Percentiles rank a stretch among this genome's conserved stretches.
phyloP scores from a whole-genome alignment of 495 filamentous ascomycete genomes.

The Pseudevernia furfuracea region DNA sequence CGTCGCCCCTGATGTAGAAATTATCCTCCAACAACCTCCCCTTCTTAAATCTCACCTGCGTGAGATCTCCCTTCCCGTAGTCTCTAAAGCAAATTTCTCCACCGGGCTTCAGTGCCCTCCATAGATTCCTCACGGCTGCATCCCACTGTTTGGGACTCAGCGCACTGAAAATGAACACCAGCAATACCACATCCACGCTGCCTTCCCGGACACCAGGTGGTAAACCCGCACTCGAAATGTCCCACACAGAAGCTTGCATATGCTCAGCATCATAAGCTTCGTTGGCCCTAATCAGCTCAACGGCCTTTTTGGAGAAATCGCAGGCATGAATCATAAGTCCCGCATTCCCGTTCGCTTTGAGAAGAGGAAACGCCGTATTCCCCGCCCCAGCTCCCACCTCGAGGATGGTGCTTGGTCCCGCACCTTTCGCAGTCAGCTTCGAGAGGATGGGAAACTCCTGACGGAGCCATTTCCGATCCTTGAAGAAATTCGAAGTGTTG shows the following conservation, averaged over 20 bases:
- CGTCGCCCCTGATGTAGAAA: conserved; percentile 92
- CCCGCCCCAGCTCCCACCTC: conserved; percentile 94
- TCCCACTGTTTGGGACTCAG: conserved; percentile 78
- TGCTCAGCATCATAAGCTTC: conserved; percentile 53
- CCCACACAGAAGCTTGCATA: conserved; percentile 88
- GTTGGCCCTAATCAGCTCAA: conserved; percentile 75
- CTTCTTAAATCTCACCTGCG: conserved; percentile 94
- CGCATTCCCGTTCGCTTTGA: conserved; percentile 72
- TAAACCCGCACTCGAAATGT: conserved; percentile 60
- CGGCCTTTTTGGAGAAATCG: conserved; percentile 86
- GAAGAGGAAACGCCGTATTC: conserved; percentile 88
- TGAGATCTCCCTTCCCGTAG: conserved; percentile 90
- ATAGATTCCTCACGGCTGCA: conserved; percentile 72
- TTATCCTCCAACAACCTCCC: conserved; percentile 88
- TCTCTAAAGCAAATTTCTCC: conserved; percentile 88
- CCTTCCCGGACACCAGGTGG: conserved; percentile 68
- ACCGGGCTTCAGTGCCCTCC: conserved; percentile 74
- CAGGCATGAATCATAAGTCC: conserved; percentile 77
- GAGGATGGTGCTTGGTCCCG: conserved; percentile 57
- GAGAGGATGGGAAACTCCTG: conserved; percentile 88
- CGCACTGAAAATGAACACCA: conserved; percentile 97
- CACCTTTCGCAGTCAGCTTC: conserved; percentile 54
- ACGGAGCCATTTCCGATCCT: conserved; percentile 90
- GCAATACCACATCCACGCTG: conserved; percentile 78
- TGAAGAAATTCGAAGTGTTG: conserved; percentile 95